Base-by-base conservation (phyloP, 108 stramenopile species). In the Heterococcus sp. region DNA sequence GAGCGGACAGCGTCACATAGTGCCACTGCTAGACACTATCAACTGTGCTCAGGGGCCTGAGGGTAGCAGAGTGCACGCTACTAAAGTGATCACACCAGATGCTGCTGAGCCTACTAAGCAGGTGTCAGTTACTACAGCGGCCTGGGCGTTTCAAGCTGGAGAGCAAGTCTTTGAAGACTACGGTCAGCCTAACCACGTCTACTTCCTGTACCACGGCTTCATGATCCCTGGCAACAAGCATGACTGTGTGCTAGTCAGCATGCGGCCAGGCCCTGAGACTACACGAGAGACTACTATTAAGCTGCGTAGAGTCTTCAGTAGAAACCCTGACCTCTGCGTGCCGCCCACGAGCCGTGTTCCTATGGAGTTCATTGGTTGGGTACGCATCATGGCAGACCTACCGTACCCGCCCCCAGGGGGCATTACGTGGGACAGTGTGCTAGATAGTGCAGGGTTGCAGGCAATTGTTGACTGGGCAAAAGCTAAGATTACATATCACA, bases 21-120 rank as follows among this genome's bases (percentile, higher is more conserved):
- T 89, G n/a, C 93, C 93, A 1, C 71, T 93, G 76, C 85, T 93
- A 21, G 93, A 93, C 82, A 75, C 92, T 64, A 89, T 81, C 27
- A 73, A 81, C 79, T 88, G 90, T 78, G 35, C 71, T 14, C 40
- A 79, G 38, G 73, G 72, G 26, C 74, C 66, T 1, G 85, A 79
- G 11, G 71, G 21, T 33, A 2, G 30, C 5, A 26, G 46, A 11
- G 58, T 88, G 21, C 90, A 91, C 65, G 73, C 66, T 3, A 91
- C 90, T 3, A 4, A 28, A 0, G 32, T 83, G 71, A n/a, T n/a
- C n/a, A n/a, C n/a, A n/a, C n/a, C n/a, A n/a, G n/a, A n/a, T n/a
- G n/a, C n/a, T n/a, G n/a, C n/a, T n/a, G 87, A 89, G 31, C 33
- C 31, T 0, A n/a, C 36, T 27, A 75, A 73, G 1, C 21, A 39